Conservation (phyloP, 768 basidiomycete species). For the Multifurca ochricompacta region DNA sequence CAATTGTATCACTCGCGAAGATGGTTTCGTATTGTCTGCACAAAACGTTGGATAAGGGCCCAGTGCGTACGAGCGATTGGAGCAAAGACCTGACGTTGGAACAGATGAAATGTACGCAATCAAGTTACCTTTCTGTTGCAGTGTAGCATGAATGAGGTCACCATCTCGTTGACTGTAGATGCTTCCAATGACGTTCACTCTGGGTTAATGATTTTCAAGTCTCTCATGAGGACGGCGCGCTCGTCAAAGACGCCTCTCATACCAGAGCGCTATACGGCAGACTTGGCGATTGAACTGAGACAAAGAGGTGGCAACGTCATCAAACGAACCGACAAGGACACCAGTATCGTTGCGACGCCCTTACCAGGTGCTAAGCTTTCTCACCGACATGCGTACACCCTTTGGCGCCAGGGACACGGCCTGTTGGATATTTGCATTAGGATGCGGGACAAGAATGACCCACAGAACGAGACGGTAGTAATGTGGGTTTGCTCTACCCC, state of each 20-base stretch:
- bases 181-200: conserved; percentile 47
- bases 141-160: background rate
- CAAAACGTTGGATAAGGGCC: conserved; percentile 36
- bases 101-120: conserved; percentile 36
- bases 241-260: conserved; percentile 21
- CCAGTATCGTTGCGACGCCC: too few relatives aligned
- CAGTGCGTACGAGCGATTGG: conserved; percentile 43
- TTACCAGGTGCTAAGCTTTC: background rate
- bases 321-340: background rate
- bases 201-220: conserved; percentile 37
- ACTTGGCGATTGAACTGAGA: conserved; percentile 22
- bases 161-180: conserved; percentile 27
- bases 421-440: conserved; percentile 34
- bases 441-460: conserved; percentile 32
- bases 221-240: conserved; percentile 30
- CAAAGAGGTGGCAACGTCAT: background rate
- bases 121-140: background rate
- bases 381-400: conserved; percentile 36
- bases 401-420: conserved; percentile 34
- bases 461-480: conserved; percentile 39
- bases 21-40: conserved; percentile 37
- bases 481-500: conserved; percentile 30
- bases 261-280: conserved; percentile 23
- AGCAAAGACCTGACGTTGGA: conserved; percentile 30
- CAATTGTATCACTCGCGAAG: conserved; percentile 36